These are phyloP conservation scores for Vanrija humicola DNA, from an alignment of 1,284 basidiomycete genomes.

Conservation along the genomic window DNA sequence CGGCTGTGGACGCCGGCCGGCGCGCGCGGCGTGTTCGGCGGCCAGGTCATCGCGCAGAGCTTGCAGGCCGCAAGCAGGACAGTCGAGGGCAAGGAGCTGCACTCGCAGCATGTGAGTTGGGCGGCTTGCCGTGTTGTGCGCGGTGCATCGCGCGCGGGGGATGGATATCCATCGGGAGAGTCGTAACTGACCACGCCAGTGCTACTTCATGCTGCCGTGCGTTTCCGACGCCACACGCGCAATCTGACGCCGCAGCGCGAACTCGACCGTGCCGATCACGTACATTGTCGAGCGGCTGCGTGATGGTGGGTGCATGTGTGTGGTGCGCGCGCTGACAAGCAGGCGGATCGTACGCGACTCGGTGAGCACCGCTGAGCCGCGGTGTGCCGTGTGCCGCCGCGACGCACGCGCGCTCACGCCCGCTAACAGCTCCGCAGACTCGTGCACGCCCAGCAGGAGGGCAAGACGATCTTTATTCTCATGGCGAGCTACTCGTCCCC, in stretches of 20 bases:
- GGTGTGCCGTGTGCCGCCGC: not conserved
- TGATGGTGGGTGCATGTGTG: conserved; percentile 49
- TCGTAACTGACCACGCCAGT: conserved; percentile 13
- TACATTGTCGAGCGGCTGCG: conserved; percentile 84
- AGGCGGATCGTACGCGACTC: conserved; percentile 28
- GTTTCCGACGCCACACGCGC: not conserved
- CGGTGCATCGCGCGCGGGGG: not conserved
- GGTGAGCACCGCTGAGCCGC: not conserved
- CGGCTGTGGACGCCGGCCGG: conserved; percentile 64
- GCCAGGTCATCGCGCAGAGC: conserved; percentile 80
- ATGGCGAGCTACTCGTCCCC: conserved; percentile 64
- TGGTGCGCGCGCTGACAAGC: not conserved
- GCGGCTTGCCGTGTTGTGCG: not conserved
- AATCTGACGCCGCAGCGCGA: conserved; percentile 55
- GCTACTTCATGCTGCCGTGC: conserved; percentile 46
- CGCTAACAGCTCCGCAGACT: conserved; percentile 61
- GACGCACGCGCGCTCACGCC: conserved; percentile 26
- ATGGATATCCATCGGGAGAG: no score
- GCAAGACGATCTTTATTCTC: conserved; percentile 72
- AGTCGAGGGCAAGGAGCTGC: conserved; percentile 62
- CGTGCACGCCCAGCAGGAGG: conserved; percentile 72
- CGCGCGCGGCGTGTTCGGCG: conserved; percentile 79
- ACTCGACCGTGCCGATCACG: conserved; percentile 70
- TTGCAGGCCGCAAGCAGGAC: conserved; percentile 72
- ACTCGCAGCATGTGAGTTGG: conserved; percentile 59